Percentiles rank a stretch among this genome's conserved stretches.
phyloP scores from a whole-genome alignment of 371 early-diverging fungal genomes.

The Phascolomyces articulosus region DNA sequence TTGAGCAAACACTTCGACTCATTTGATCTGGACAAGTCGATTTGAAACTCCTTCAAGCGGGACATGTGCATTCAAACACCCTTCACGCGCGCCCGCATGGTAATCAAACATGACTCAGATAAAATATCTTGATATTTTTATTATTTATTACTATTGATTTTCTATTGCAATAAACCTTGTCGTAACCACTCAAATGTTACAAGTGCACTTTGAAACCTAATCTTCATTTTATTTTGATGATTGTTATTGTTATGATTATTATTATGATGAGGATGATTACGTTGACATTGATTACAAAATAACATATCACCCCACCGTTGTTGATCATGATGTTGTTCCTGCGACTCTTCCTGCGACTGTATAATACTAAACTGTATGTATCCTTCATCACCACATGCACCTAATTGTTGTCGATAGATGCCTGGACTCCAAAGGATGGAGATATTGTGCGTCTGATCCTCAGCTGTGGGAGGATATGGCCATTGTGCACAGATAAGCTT shows the following conservation, averaged over 20 bases:
- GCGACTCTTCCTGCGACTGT: too few relatives aligned
- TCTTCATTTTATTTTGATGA: not conserved
- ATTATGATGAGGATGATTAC: not conserved
- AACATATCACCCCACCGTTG: not conserved
- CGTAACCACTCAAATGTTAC: conserved; percentile 15
- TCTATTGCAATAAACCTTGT: conserved; percentile 7
- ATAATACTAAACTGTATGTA: not conserved
- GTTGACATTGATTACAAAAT: not conserved
- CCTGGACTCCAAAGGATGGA: not conserved
- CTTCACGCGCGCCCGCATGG: conserved; percentile 16
- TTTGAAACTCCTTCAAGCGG: conserved; percentile 14
- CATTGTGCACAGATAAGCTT: conserved; percentile 11
- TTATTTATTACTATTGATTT: not conserved
- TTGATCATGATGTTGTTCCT: not conserved
- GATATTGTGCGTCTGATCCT: conserved; percentile 5
- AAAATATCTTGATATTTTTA: not conserved
- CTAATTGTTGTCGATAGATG: not conserved
- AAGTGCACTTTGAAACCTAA: conserved; percentile 5
- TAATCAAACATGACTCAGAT: conserved; percentile 1
- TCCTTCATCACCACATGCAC: not conserved
- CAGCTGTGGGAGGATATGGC: conserved; percentile 7
- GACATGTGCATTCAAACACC: conserved; percentile 16
- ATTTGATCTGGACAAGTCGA: conserved; percentile 3
- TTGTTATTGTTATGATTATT: not conserved
- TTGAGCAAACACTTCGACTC: conserved; percentile 9